phyloP scores from a whole-genome alignment of 1,284 basidiomycete genomes.

The Cutaneotrichosporon daszewskae region DNA sequence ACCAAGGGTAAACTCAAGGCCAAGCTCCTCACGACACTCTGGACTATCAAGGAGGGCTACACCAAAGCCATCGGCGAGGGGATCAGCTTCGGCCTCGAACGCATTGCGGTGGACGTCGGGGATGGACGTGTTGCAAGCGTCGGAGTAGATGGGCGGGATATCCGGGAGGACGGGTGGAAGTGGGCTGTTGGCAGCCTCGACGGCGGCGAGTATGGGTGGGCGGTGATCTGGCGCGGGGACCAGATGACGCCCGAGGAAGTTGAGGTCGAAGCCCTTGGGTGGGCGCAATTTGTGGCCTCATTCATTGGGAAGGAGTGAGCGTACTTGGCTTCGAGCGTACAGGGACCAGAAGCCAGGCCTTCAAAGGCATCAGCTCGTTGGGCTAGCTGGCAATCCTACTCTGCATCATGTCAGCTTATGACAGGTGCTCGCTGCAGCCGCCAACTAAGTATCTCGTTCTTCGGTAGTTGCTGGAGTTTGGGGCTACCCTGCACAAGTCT shows the following conservation, averaged over 20 bases:
- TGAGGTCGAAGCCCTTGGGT: constrained; percentile 18
- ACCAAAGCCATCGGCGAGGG: constrained; percentile 43
- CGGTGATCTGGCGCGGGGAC: constrained; percentile 30
- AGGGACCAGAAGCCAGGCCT: too few species aligned
- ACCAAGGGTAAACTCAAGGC: constrained; percentile 13
- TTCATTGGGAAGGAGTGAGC: constrained; percentile 7
- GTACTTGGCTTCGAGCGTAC: too few species aligned
- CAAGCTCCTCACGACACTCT: constrained; percentile 28
- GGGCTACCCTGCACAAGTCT: too few species aligned
- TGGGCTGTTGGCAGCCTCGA: constrained; percentile 23
- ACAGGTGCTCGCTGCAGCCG: too few species aligned
- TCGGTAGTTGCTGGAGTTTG: too few species aligned
- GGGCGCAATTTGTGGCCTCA: constrained; percentile 23
- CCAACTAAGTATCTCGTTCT: too few species aligned
- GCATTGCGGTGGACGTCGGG: constrained; percentile 30
- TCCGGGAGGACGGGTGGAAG: constrained; percentile 25
- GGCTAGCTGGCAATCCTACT: too few species aligned
- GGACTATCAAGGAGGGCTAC: constrained; percentile 41
- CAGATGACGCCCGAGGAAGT: constrained; percentile 2
- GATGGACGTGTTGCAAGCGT: constrained; percentile 17
- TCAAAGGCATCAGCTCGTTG: too few species aligned
- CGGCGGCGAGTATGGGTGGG: constrained; percentile 23
- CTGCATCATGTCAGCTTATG: too few species aligned
- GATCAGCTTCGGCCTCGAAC: constrained; percentile 36
- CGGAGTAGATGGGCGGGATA: constrained; percentile 29